A percentile compares a stretch with the other conserved stretches of the same genome.
Evolutionary conservation across 163 green algal species (phyloP).

Genomic region (Scenedesmus sp.): DNA sequence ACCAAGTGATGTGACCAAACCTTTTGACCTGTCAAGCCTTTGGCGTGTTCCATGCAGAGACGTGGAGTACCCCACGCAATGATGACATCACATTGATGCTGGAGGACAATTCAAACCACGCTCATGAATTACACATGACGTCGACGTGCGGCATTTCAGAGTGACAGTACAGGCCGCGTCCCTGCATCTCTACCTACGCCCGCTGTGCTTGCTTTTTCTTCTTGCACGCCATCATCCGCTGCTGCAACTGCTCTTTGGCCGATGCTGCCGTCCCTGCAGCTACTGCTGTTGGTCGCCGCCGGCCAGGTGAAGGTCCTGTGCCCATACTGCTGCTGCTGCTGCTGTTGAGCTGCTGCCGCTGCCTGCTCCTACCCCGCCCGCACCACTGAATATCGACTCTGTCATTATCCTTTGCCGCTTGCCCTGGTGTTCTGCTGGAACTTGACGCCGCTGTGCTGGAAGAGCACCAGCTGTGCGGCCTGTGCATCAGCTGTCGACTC

Average conservation of each 20-base stretch:
- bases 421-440: constrained; percentile 56
- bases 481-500: constrained; percentile 18
- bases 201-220: constrained; percentile 14
- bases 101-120: too few relatives aligned
- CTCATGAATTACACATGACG: too few relatives aligned
- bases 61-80: too few relatives aligned
- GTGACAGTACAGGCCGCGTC: too few relatives aligned
- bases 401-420: constrained; percentile 51
- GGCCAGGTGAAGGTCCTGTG: neutral
- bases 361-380: neutral
- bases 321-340: constrained; percentile 5
- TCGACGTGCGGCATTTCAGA: too few relatives aligned
- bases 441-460: constrained; percentile 55
- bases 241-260: constrained; percentile 16
- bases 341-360: neutral
- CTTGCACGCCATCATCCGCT: constrained; percentile 40
- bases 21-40: too few relatives aligned
- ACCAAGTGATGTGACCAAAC: too few relatives aligned
- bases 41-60: too few relatives aligned
- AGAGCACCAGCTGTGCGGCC: constrained; percentile 12
- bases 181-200: neutral
- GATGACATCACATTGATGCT: too few relatives aligned
- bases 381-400: constrained; percentile 45
- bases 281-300: neutral
- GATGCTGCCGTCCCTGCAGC: neutral